Percentiles rank a stretch among this genome's conserved stretches.
phyloP scores from a whole-genome alignment of 305 asterid species.

The Solanum aculeatissimum region DNA sequence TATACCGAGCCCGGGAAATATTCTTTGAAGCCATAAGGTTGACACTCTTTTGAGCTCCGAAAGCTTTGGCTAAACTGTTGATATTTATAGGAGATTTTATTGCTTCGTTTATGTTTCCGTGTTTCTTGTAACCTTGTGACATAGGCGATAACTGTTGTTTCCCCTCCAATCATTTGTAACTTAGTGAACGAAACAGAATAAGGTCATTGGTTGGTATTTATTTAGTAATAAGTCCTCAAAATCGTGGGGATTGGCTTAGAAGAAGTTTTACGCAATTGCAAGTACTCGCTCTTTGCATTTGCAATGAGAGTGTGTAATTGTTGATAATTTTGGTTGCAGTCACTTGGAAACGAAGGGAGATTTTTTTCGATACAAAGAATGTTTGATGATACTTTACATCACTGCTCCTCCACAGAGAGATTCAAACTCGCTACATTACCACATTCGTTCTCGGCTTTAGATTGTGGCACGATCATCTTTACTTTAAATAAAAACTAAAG shows the following conservation, averaged over 20 bases:
- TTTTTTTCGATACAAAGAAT: no score
- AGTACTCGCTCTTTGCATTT: not conserved
- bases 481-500: no score
- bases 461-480: no score
- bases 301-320: not conserved
- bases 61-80: not conserved
- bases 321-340: not conserved
- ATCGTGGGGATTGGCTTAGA: not conserved
- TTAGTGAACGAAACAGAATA: not conserved
- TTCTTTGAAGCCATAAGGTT: slow-evolving; percentile 26
- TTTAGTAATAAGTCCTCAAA: not conserved
- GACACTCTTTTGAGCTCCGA: not conserved
- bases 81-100: not conserved
- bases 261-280: not conserved
- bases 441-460: no score
- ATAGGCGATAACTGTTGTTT: not conserved
- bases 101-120: not conserved
- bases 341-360: no score
- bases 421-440: no score
- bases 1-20: slow-evolving; percentile 52
- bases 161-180: not conserved
- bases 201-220: not conserved
- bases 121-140: not conserved
- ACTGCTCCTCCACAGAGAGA: no score
- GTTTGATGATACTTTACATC: no score